Conservation (phyloP, 108 stramenopile species). For the Aurantiochytrium sp. region DNA sequence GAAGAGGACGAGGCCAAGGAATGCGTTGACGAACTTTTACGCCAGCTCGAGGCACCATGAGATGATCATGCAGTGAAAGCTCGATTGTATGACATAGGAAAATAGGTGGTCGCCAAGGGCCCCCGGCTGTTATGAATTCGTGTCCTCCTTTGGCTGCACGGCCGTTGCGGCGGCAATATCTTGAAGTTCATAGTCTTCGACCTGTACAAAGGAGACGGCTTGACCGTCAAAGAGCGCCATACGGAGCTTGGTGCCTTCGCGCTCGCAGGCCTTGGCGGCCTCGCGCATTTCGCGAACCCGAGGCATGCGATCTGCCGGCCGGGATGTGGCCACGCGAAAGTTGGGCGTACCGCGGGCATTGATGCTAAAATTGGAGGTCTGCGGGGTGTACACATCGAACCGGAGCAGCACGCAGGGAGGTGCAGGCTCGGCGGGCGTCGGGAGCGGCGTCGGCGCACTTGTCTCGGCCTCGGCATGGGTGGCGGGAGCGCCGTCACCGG, state of each 20-base stretch:
- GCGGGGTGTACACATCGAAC: background rate
- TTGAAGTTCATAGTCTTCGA: background rate
- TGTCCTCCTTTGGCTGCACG: background rate
- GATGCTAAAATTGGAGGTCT: background rate
- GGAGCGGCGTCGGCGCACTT: background rate
- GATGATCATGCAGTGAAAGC: no score
- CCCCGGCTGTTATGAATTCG: background rate
- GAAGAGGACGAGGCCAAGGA: background rate
- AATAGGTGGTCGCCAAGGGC: no score
- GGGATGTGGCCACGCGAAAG: background rate
- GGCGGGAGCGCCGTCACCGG: no score
- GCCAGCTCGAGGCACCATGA: no score
- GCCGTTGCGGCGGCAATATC: background rate
- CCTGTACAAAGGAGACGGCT: background rate
- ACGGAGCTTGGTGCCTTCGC: background rate
- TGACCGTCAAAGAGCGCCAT: conserved; percentile 18
- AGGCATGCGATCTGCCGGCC: background rate
- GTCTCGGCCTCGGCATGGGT: no score
- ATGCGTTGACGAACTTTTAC: background rate
- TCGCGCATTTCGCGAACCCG: background rate
- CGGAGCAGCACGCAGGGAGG: background rate
- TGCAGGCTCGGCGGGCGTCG: no score
- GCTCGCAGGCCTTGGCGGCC: background rate
- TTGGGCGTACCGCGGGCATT: background rate
- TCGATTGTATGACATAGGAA: no score